Conservation (phyloP, 208 protist genomes). For the Leishmania amazonensis region DNA sequence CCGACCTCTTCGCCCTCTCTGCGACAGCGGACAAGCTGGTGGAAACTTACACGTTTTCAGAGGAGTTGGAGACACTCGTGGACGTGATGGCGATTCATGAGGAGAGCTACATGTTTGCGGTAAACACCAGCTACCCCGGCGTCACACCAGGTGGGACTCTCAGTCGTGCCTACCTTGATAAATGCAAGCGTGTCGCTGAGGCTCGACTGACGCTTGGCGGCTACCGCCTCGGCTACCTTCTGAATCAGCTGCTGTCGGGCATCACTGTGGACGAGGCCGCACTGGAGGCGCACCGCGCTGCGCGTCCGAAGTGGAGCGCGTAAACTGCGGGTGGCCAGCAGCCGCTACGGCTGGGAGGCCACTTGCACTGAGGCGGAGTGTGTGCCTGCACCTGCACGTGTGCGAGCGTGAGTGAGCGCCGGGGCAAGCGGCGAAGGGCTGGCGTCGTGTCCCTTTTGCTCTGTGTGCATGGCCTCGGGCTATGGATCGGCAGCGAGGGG, state of each 20-base stretch:
- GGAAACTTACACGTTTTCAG: slow-evolving; percentile 54
- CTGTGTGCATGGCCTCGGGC: background rate
- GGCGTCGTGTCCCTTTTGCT: background rate
- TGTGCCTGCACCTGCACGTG: background rate
- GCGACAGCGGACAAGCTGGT: slow-evolving; percentile 58
- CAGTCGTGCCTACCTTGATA: slow-evolving; percentile 47
- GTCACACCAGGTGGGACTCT: slow-evolving; percentile 33
- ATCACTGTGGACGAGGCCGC: slow-evolving; percentile 22
- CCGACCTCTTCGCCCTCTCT: slow-evolving; percentile 37
- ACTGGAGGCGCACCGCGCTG: slow-evolving; percentile 8
- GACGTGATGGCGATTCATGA: slow-evolving; percentile 38
- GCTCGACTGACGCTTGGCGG: slow-evolving; percentile 66
- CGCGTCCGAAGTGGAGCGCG: background rate
- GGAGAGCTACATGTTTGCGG: slow-evolving; percentile 68
- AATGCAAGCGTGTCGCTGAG: slow-evolving; percentile 54
- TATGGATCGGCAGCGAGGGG: background rate
- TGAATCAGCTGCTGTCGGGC: slow-evolving; percentile 56
- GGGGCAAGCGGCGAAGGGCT: background rate
- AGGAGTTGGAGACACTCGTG: slow-evolving; percentile 16
- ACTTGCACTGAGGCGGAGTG: background rate
- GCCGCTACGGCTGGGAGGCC: background rate
- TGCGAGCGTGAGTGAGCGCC: background rate
- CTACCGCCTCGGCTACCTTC: slow-evolving; percentile 60
- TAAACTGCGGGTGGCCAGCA: background rate
- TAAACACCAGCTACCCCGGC: slow-evolving; percentile 70